A percentile compares a stretch with the other conserved stretches of the same genome.
phyloP scores from a whole-genome alignment of 2,329 filamentous ascomycete genomes.

The Thelonectria rubi region DNA sequence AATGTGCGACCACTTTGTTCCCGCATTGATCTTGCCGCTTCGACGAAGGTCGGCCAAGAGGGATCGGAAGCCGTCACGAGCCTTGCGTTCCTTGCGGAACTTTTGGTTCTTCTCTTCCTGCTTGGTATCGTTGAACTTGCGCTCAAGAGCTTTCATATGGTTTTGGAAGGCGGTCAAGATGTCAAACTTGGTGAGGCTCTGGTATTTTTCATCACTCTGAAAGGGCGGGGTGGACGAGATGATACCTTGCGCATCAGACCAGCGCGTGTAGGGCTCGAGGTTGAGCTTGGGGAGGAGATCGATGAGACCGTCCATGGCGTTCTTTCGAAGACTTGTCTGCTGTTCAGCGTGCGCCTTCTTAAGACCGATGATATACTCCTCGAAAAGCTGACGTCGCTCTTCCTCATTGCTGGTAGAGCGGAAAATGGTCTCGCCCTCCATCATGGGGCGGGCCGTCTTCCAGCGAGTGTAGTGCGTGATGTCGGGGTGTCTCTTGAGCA shows the following conservation, averaged over 20 bases:
- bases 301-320: slow-evolving; percentile 84
- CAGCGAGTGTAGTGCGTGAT: slow-evolving; percentile 97
- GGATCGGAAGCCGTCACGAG: slow-evolving; percentile 80
- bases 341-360: slow-evolving; percentile 82
- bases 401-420: slow-evolving; percentile 87
- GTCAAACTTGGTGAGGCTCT: slow-evolving; percentile 85
- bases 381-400: slow-evolving; percentile 89
- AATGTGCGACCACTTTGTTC: slow-evolving; percentile 88
- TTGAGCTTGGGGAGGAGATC: slow-evolving; percentile 81
- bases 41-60: slow-evolving; percentile 79
- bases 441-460: slow-evolving; percentile 94
- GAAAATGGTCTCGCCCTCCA: slow-evolving; percentile 95
- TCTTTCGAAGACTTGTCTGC: slow-evolving; percentile 76
- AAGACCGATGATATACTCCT: slow-evolving; percentile 89
- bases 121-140: slow-evolving; percentile 87
- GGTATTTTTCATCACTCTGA: slow-evolving; percentile 84
- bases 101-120: slow-evolving; percentile 88
- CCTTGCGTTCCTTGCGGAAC: slow-evolving; percentile 83
- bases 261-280: slow-evolving; percentile 92
- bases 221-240: slow-evolving; percentile 82
- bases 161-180: slow-evolving; percentile 92
- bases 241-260: slow-evolving; percentile 87
- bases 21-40: slow-evolving; percentile 85
- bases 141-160: slow-evolving; percentile 92
- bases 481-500: slow-evolving; percentile 95